Evolutionary conservation across 1,284 basidiomycete genomes (phyloP), one percentile per base, ranked within the genome.

Genomic region (Fereydounia khargensis): DNA sequence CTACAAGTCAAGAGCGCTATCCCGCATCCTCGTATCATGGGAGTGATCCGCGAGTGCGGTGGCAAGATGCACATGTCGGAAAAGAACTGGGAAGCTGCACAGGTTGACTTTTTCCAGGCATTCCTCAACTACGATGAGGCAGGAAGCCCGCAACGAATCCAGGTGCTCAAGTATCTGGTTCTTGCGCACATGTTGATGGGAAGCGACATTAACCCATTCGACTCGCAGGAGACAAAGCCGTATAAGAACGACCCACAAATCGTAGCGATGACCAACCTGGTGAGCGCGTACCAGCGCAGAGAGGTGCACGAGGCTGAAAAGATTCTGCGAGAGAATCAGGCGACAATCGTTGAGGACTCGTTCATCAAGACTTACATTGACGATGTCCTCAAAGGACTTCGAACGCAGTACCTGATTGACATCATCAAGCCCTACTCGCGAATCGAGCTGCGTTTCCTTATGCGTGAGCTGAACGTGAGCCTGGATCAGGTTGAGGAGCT

Each of bases 31-130:
- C 85, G 91, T 20, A 97, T 98, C 71, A 91, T 97, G 87, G 95
- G 94, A 41, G 89, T 97, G 42, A 98, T 99, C 78, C 90, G 92
- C 71, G 95, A 99, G 77, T 97, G 94, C 64, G 95, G 95, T 11
- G 95, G 95, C 7, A 99, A 98, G 79, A 99, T 99, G 95, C 96
- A 95, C 90, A 98, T 99, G 95, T 90, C 89, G 47, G 95, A 98
- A 81, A 88, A 88, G 58, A 87, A 95, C 78, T 99, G 94, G 92
- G 87, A 88, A 51, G 85, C 89, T 39, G 95, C 95, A 0, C 94
- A 91, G 61, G 89, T 91, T 70, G 94, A 98, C 79, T 95, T 99
- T 77, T 98, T 97, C 78, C 92, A 97, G 68, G 92, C 92, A 1
- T 99, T 99, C 82, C 84, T 89, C 67, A 95, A 92, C 76, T 99